phyloP scores from a whole-genome alignment of 2,329 filamentous ascomycete genomes.

The Dendryphion nanum region DNA sequence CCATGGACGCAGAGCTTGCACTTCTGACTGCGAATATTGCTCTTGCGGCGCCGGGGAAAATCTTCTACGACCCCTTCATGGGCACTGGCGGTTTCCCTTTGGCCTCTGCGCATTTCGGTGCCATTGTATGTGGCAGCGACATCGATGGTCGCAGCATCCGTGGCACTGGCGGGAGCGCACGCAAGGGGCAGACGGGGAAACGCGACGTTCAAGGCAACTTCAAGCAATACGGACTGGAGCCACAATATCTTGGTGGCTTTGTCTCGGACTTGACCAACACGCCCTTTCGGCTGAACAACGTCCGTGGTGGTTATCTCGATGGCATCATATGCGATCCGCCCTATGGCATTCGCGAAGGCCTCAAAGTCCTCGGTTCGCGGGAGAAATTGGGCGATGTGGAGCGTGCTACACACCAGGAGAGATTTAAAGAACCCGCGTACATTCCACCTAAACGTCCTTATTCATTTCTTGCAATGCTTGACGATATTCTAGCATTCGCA shows the following conservation, averaged over 20 bases:
- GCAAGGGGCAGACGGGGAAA: constrained; percentile 40
- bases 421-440: constrained; percentile 52
- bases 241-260: constrained; percentile 72
- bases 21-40: constrained; percentile 91
- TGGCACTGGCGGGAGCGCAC: constrained; percentile 55
- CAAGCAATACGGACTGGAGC: constrained; percentile 71
- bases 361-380: constrained; percentile 79
- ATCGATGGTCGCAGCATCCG: constrained; percentile 89
- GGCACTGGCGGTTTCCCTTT: constrained; percentile 92
- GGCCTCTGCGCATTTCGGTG: constrained; percentile 87
- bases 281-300: constrained; percentile 54
- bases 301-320: constrained; percentile 62
- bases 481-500: constrained; percentile 85
- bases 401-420: constrained; percentile 22
- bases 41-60: constrained; percentile 73
- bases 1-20: constrained; percentile 93
- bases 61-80: constrained; percentile 94
- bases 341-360: constrained; percentile 88
- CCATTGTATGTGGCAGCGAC: constrained; percentile 79
- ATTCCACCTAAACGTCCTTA: constrained; percentile 90
- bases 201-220: constrained; percentile 71
- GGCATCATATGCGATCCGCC: constrained; percentile 95
- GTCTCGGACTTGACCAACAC: constrained; percentile 85
- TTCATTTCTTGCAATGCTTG: constrained; percentile 84
- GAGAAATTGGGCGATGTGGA: constrained; percentile 45